Conservation (phyloP, 2,329 filamentous ascomycete genomes). For the Raffaelea arxii region DNA sequence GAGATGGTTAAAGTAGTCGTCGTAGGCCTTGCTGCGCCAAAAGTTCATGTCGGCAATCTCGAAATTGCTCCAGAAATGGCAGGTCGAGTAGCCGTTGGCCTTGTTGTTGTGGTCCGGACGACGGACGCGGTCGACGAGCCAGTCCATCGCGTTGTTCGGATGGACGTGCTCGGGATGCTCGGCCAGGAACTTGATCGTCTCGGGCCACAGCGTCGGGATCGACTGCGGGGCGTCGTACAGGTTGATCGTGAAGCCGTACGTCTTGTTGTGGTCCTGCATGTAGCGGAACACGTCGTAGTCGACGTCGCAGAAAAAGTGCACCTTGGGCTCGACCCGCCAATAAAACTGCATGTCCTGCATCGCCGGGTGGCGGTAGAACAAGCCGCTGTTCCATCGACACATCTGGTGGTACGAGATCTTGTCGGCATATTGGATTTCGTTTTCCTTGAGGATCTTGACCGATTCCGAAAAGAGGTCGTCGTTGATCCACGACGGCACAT, state of each 20-base stretch:
- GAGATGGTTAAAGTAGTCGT: slow-evolving; percentile 82
- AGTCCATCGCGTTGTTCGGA: slow-evolving; percentile 75
- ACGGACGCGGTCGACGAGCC: slow-evolving; percentile 69
- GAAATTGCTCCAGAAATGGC: slow-evolving; percentile 99
- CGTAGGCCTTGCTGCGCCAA: slow-evolving; percentile 82
- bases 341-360: slow-evolving; percentile 79
- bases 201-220: slow-evolving; percentile 87
- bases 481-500: slow-evolving; percentile 85
- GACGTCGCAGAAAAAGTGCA: slow-evolving; percentile 97
- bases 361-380: slow-evolving; percentile 95
- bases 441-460: slow-evolving; percentile 68
- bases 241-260: slow-evolving; percentile 97
- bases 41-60: slow-evolving; percentile 91
- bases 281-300: slow-evolving; percentile 98
- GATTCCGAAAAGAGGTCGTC: slow-evolving; percentile 77
- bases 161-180: slow-evolving; percentile 75
- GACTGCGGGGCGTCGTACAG: slow-evolving; percentile 86
- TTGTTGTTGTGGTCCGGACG: slow-evolving; percentile 71
- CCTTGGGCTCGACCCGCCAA: slow-evolving; percentile 97
- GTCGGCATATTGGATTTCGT: slow-evolving; percentile 82
- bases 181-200: slow-evolving; percentile 81
- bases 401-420: slow-evolving; percentile 94
- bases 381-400: slow-evolving; percentile 97
- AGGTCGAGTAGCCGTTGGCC: slow-evolving; percentile 92
- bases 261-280: slow-evolving; percentile 98